Percentiles rank a stretch among this genome's conserved stretches.
phyloP scores from a whole-genome alignment of 306 rosid genomes.

The Ormosia emarginata region DNA sequence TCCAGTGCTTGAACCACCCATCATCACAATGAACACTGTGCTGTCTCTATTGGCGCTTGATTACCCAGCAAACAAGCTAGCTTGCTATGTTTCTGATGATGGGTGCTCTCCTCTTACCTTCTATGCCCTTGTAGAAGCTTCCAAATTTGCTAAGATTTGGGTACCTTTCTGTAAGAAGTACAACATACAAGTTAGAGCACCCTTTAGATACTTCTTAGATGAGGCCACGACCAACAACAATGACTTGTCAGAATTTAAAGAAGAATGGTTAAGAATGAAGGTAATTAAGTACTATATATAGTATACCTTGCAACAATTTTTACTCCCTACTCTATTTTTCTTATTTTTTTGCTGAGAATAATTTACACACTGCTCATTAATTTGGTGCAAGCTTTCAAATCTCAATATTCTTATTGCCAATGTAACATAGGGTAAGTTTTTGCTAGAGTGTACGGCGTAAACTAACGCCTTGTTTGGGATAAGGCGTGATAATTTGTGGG shows the following conservation, averaged over 20 bases:
- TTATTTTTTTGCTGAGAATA: too few species aligned
- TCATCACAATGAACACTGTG: slow-evolving; percentile 61
- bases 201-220: slow-evolving; percentile 48
- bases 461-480: too few species aligned
- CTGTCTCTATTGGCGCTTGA: slow-evolving; percentile 67
- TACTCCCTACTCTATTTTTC: too few species aligned
- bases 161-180: slow-evolving; percentile 63
- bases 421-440: too few species aligned
- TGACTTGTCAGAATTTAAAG: slow-evolving; percentile 17
- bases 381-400: too few species aligned
- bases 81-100: slow-evolving; percentile 83
- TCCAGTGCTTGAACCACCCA: slow-evolving; percentile 61
- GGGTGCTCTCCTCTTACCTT: slow-evolving; percentile 53
- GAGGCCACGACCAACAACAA: not conserved
- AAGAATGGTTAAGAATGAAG: slow-evolving; percentile 41
- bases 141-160: slow-evolving; percentile 61
- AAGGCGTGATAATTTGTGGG: not conserved
- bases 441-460: not conserved
- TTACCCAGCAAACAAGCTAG: slow-evolving; percentile 67
- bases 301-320: not conserved
- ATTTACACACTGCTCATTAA: too few species aligned
- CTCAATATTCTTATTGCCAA: too few species aligned
- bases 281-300: not conserved
- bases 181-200: slow-evolving; percentile 58
- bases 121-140: slow-evolving; percentile 51